Conservation (phyloP, 1,139 yeast species). For the Pichiaceae sp. region DNA sequence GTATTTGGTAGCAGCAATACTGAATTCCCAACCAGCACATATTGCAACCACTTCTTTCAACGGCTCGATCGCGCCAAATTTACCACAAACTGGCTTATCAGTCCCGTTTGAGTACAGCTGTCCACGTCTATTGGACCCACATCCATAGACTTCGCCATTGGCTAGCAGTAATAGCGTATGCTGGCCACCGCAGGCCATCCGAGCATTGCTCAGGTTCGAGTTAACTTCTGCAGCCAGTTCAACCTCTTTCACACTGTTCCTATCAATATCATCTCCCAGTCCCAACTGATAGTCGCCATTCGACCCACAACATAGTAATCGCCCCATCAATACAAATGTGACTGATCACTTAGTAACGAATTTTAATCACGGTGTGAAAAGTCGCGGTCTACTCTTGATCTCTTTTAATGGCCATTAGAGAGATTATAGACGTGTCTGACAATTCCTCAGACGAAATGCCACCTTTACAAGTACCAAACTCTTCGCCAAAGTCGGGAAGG, state of each 20-base stretch:
- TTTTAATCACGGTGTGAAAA: too few species aligned
- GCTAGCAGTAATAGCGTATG: constrained; percentile 61
- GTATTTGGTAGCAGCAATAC: constrained; percentile 36
- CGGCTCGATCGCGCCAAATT: neutral
- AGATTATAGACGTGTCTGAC: constrained; percentile 1
- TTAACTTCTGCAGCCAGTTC: neutral
- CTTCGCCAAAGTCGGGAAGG: constrained; percentile 38
- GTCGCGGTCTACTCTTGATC: too few species aligned
- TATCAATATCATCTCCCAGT: constrained; percentile 46
- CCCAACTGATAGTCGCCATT: constrained; percentile 81
- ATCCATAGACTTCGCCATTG: constrained; percentile 43
- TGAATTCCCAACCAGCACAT: constrained; percentile 72
- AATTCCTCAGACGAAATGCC: neutral
- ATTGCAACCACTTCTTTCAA: constrained; percentile 34
- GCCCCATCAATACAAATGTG: too few species aligned
- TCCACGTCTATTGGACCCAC: constrained; percentile 34
- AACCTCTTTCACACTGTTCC: neutral
- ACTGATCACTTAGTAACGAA: too few species aligned
- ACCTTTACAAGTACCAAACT: constrained; percentile 36
- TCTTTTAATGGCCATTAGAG: constrained; percentile 1
- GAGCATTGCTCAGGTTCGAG: constrained; percentile 7
- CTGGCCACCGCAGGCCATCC: constrained; percentile 74
- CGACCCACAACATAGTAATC: constrained; percentile 56
- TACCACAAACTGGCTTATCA: neutral
- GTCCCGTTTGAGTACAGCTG: neutral